Evolutionary conservation across 2,329 filamentous ascomycete species (phyloP).

Genomic region (Hymenoscyphus scutula): DNA sequence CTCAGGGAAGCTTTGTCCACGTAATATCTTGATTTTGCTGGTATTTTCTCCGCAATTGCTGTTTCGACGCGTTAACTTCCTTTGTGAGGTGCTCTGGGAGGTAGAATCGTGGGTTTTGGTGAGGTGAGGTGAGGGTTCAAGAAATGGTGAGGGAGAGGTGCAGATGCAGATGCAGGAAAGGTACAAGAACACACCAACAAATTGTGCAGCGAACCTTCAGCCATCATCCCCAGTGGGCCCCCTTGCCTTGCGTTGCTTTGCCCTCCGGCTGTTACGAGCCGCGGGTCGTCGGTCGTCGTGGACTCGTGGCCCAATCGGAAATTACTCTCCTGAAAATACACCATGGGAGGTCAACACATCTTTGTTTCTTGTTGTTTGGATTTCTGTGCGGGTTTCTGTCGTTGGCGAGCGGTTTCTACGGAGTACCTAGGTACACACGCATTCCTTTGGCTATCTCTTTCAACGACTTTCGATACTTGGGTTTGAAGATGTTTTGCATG

Average conservation of each 20-base stretch:
- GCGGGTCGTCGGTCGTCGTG: too few relatives aligned
- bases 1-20: background rate
- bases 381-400: too few relatives aligned
- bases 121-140: background rate
- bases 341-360: background rate
- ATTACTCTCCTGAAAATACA: background rate
- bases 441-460: background rate
- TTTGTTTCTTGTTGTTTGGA: background rate
- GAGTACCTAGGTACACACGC: too few relatives aligned
- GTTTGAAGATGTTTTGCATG: background rate
- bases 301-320: slow-evolving; percentile 3
- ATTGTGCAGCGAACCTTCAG: background rate
- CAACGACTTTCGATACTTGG: background rate
- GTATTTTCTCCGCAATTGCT: background rate
- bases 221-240: background rate
- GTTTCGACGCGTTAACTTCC: background rate
- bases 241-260: background rate
- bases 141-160: background rate
- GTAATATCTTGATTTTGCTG: background rate
- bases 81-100: background rate
- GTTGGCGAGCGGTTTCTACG: background rate
- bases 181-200: background rate
- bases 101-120: background rate
- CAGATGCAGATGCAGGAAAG: background rate
- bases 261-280: background rate